A percentile compares a stretch with the other conserved stretches of the same genome.
These are phyloP conservation scores for Geosmithia flava DNA, from an alignment of 2,329 filamentous ascomycete species.

Conservation along the genomic window DNA sequence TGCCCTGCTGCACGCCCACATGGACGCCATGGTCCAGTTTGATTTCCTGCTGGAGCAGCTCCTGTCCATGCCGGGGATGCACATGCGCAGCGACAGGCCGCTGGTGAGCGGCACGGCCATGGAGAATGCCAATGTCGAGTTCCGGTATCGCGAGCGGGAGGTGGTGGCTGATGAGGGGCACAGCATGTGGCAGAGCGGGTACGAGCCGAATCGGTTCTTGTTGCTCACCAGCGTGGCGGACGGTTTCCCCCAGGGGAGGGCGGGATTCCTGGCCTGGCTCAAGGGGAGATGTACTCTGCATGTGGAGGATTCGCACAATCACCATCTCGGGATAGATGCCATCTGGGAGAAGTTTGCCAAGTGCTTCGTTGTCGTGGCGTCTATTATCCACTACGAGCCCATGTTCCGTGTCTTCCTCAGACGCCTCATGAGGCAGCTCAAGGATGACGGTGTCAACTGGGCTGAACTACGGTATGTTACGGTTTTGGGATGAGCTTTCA, in stretches of 20 bases:
- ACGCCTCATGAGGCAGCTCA: conserved; percentile 56
- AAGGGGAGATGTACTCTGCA: conserved; percentile 61
- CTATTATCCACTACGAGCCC: conserved; percentile 79
- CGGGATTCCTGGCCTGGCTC: conserved; percentile 68
- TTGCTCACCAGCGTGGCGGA: conserved; percentile 52
- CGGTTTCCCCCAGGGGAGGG: conserved; percentile 58
- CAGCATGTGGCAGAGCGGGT: conserved; percentile 58
- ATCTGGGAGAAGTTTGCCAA: conserved; percentile 74
- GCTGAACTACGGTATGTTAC: conserved; percentile 55
- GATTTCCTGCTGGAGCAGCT: conserved; percentile 66
- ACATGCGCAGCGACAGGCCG: conserved; percentile 48
- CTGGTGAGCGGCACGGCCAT: conserved; percentile 41
- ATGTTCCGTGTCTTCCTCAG: conserved; percentile 70
- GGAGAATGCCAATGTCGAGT: conserved; percentile 43
- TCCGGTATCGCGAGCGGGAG: conserved; percentile 42
- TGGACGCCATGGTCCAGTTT: conserved; percentile 84
- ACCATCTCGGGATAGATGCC: conserved; percentile 72
- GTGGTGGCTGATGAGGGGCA: conserved; percentile 19
- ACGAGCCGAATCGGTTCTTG: conserved; percentile 46
- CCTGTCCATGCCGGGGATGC: conserved; percentile 60
- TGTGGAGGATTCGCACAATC: conserved; percentile 58
- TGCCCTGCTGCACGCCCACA: conserved; percentile 70
- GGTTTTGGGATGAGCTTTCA: not conserved
- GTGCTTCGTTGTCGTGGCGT: conserved; percentile 62
- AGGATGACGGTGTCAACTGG: conserved; percentile 75